Evolutionary conservation across 164 flowering plant genomes (phyloP), one percentile per base, ranked within the genome.

Genomic region (Pachysandra terminalis): DNA sequence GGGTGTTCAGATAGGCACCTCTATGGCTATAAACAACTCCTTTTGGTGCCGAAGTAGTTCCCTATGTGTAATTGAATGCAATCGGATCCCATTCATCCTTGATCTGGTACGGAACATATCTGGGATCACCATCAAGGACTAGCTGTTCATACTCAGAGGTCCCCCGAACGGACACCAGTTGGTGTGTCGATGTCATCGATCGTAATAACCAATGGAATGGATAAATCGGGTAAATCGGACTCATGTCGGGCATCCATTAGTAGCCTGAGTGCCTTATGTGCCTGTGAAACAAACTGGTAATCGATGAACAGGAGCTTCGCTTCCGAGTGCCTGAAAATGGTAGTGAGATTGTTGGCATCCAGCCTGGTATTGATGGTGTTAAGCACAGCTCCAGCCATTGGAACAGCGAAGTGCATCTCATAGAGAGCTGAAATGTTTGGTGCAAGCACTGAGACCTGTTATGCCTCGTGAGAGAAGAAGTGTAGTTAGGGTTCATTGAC

Each of bases 371-470:
- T 95, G 64, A 92, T 85, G 61, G 96, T 64, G 83, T 91, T 91
- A 3, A 93, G 86, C 5, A 93, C 88, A 0, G 96, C 2, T n/a
- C n/a, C n/a, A n/a, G n/a, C n/a, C n/a, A n/a, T n/a, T n/a, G n/a
- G n/a, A n/a, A n/a, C n/a, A n/a, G 93, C 97, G 59, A 94, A 94
- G 70, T 94, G 98, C 91, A 91, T 84, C 85, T 94, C 98, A 65
- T 88, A 90, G 68, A 84, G 64, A 1, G 97, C 98, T 5, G 98
- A 97, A 49, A 87, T 62, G 22, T 94, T 94, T 1, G 98, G 98
- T 10, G 98, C 90, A 72, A 94, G 66, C 3, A 94, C 93, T 0
- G 98, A 91, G 0, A 94, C 97, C 93, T 90, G 69, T 5, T 28
- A 21, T 64, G n/a, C n/a, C n/a, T n/a, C n/a, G 51, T 19, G n/a